phyloP scores from a whole-genome alignment of 2,329 filamentous ascomycete genomes.

The Talaromyces marneffei region DNA sequence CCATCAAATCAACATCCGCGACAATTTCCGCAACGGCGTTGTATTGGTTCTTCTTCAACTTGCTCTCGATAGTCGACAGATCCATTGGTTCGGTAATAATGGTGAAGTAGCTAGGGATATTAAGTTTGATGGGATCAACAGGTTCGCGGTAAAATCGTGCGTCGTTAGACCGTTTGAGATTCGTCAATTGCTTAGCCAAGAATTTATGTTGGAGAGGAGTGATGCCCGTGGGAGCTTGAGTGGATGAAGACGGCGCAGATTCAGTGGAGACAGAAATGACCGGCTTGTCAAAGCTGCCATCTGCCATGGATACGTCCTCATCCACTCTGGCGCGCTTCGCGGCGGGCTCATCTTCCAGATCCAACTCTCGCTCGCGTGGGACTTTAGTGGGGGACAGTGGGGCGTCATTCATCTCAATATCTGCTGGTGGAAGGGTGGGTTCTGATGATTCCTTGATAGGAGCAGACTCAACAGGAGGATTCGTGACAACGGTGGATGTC shows the following conservation, averaged over 20 bases:
- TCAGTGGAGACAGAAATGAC: constrained; percentile 36
- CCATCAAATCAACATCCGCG: constrained; percentile 68
- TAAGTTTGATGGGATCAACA: constrained; percentile 69
- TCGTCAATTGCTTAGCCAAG: constrained; percentile 34
- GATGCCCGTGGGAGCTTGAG: constrained; percentile 21
- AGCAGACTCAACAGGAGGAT: constrained; percentile 15
- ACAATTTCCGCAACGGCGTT: constrained; percentile 64
- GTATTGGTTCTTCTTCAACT: constrained; percentile 67
- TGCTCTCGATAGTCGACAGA: constrained; percentile 72
- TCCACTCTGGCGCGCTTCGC: constrained; percentile 79
- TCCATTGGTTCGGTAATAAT: constrained; percentile 78
- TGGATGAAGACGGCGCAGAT: constrained; percentile 14
- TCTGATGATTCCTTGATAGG: constrained; percentile 20
- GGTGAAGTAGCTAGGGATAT: constrained; percentile 67
- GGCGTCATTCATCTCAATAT: constrained; percentile 52
- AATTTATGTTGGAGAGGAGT: constrained; percentile 41
- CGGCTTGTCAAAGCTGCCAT: constrained; percentile 40
- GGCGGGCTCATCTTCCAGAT: constrained; percentile 56
- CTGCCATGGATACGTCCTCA: constrained; percentile 40
- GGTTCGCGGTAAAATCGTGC: constrained; percentile 70
- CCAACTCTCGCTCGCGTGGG: constrained; percentile 71
- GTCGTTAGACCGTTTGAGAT: constrained; percentile 76
- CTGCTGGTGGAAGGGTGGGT: constrained; percentile 25
- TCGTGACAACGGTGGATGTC: background rate
- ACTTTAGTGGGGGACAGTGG: constrained; percentile 53